Base-by-base conservation (phyloP, 1,284 basidiomycete genomes). In the Leccinum pallidistipes region DNA sequence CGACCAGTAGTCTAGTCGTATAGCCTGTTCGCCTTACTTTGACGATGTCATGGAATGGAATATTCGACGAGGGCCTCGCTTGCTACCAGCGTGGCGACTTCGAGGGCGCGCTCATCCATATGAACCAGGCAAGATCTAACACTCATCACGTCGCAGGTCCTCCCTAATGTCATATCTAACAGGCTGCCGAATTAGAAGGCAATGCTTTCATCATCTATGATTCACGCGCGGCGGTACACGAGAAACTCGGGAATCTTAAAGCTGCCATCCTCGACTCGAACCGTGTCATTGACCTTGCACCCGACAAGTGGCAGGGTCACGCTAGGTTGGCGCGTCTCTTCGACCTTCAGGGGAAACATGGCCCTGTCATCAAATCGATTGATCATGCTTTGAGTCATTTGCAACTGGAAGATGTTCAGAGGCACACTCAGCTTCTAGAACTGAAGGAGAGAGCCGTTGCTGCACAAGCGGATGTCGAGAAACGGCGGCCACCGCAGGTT, bases 231-330 rank as follows among this genome's bases (percentile, higher is more conserved):
- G 86, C 86, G 0, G 81, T 83, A 1, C 81, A 85, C 65, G 83
- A 88, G 68, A 86, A 81, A 64, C 79, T 88, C 2, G 82, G 80
- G 6, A 79, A 79, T 56, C 66, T 74, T 34, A 87, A 85, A 63
- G 83, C 86, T 16, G 88, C 88, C 1, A 77, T 92, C 8, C 77
- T 76, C 14, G 90, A 92, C 67, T 83, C 86, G 6, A 87, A 83
- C 71, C 78, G 76, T 54, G 86, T 83, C 21, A 88, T 92, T 55
- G 80, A 85, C 57, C 74, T 88, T 7, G 83, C 83, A 4, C 87
- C 87, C 2, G 72, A 81, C 12, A 80, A 79, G 34, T 89, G 87
- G 86, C 88, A 85, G 65, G 81, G 81, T 18, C 83, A 82, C 61
- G 73, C 73, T 31, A 79, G 81, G 60, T 78, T 81, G 14, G 80